phyloP scores from a whole-genome alignment of 1,284 basidiomycete genomes.

The Ustilago curta region DNA sequence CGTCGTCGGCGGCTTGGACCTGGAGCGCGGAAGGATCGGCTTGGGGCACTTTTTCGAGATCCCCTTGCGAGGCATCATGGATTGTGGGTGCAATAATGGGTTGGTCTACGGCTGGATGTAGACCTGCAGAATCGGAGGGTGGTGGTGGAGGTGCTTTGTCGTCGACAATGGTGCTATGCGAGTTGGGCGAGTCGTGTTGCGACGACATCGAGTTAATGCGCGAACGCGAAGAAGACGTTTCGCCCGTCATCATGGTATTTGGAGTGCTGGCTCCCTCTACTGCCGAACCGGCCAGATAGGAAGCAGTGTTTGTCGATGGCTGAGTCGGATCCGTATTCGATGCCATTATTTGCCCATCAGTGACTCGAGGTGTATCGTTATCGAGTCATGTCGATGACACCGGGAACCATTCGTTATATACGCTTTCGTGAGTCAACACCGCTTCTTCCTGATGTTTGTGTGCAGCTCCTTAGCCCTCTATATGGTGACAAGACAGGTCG shows the following conservation, averaged over 20 bases:
- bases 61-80: not conserved
- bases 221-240: slow-evolving; percentile 21
- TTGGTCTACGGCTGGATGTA: slow-evolving; percentile 7
- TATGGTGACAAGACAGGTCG: too few species aligned
- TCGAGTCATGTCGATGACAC: not conserved
- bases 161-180: slow-evolving; percentile 22
- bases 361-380: not conserved
- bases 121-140: not conserved
- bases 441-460: not conserved
- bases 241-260: slow-evolving; percentile 24
- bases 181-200: slow-evolving; percentile 22
- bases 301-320: not conserved
- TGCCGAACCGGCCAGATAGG: not conserved
- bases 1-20: slow-evolving; percentile 17
- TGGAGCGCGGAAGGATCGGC: slow-evolving; percentile 11
- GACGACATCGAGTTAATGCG: slow-evolving; percentile 34
- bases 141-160: not conserved
- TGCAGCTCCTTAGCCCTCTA: not conserved
- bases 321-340: not conserved
- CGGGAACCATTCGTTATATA: not conserved
- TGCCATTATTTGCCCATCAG: slow-evolving; percentile 3
- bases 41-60: slow-evolving; percentile 39
- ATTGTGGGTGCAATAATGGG: not conserved
- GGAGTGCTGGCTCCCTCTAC: slow-evolving; percentile 14
- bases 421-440: not conserved